A percentile compares a stretch with the other conserved stretches of the same genome.
Evolutionary conservation across 768 basidiomycete species (phyloP).

Genomic region (Boletus tylopilopsis): DNA sequence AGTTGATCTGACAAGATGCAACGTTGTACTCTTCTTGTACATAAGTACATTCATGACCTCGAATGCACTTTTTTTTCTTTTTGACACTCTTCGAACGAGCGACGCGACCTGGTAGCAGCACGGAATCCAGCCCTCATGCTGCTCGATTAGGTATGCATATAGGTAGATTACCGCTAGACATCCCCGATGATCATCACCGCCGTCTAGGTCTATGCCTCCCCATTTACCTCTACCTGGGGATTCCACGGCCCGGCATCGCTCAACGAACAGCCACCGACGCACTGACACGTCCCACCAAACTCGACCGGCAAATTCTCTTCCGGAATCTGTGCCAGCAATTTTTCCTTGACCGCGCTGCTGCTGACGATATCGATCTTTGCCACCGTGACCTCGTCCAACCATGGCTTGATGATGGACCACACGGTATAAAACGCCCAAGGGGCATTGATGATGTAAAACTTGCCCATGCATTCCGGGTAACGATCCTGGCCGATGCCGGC

Average conservation of each 20-base stretch:
- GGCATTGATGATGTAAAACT: constrained; percentile 98
- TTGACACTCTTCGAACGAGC: too few species aligned
- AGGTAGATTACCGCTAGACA: constrained; percentile 26
- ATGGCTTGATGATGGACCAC: constrained; percentile 86
- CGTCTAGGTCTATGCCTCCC: constrained; percentile 19
- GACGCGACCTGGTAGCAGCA: too few species aligned
- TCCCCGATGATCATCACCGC: background rate
- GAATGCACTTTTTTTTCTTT: too few species aligned
- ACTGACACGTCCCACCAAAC: constrained; percentile 80
- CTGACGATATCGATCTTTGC: constrained; percentile 91
- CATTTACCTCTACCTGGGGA: constrained; percentile 15
- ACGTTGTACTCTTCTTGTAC: too few species aligned
- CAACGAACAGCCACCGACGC: constrained; percentile 76
- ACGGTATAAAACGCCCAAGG: constrained; percentile 90
- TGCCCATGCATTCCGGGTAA: constrained; percentile 95
- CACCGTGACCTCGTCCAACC: constrained; percentile 94
- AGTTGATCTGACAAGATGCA: too few species aligned
- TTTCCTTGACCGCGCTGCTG: constrained; percentile 59
- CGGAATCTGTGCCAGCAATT: constrained; percentile 78
- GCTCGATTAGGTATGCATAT: constrained; percentile 28
- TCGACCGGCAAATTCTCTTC: constrained; percentile 79
- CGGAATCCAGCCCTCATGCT: constrained; percentile 9
- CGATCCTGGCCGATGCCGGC: constrained; percentile 81
- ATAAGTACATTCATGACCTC: too few species aligned
- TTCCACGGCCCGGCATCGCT: constrained; percentile 95